Conservation (phyloP, 2,329 filamentous ascomycete species). For the Aspergillus versicolor region DNA sequence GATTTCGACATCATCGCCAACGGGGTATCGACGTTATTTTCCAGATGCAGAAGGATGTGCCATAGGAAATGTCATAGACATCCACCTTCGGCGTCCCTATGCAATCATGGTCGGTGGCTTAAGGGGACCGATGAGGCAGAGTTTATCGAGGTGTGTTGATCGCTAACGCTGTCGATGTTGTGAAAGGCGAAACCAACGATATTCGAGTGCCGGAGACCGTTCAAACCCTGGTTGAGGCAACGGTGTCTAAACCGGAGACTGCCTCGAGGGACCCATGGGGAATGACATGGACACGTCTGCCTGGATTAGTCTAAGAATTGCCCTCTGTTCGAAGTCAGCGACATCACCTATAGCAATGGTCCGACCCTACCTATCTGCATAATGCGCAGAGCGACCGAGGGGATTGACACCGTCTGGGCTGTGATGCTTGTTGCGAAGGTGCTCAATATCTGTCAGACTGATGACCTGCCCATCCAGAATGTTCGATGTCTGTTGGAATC, state of each 20-base stretch:
- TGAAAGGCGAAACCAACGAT: constrained; percentile 53
- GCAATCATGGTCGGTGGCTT: too few species aligned
- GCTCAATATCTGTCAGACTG: constrained; percentile 32
- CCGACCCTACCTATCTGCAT: constrained; percentile 49
- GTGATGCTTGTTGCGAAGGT: constrained; percentile 31
- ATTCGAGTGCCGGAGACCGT: constrained; percentile 50
- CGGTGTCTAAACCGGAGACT: constrained; percentile 45
- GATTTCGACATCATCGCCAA: constrained; percentile 30
- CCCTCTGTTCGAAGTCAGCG: constrained; percentile 47
- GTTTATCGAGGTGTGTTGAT: constrained; percentile 51
- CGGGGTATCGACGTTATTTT: constrained; percentile 51
- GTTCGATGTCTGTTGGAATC: constrained; percentile 47
- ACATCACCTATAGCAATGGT: constrained; percentile 49
- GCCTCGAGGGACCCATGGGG: constrained; percentile 52
- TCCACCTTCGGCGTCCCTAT: constrained; percentile 26
- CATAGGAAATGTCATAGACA: constrained; percentile 33
- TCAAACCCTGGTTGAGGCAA: constrained; percentile 55
- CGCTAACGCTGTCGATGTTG: constrained; percentile 47
- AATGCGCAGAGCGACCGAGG: constrained; percentile 46
- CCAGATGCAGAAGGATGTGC: constrained; percentile 50
- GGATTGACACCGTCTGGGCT: constrained; percentile 23
- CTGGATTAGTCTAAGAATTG: constrained; percentile 38
- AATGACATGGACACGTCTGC: constrained; percentile 47
- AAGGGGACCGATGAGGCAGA: constrained; percentile 48
- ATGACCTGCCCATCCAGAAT: constrained; percentile 45